Conservation (phyloP, 371 early-diverging fungal genomes). For the Mucor irregularis region DNA sequence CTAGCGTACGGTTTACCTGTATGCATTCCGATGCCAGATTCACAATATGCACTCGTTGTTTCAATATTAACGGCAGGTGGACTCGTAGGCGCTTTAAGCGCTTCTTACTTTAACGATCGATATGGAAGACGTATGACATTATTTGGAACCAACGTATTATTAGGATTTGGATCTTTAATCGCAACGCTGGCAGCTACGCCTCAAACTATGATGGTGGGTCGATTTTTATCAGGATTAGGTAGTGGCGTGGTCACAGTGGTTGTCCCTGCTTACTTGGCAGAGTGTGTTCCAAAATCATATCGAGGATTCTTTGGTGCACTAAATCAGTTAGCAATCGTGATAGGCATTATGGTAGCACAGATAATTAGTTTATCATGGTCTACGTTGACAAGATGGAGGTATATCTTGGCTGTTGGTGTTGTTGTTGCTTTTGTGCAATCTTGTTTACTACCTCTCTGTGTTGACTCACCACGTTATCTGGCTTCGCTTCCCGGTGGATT, state of each 20-base stretch:
- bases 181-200: conserved; percentile 62
- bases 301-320: conserved; percentile 82
- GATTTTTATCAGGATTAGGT: conserved; percentile 86
- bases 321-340: conserved; percentile 84
- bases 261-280: conserved; percentile 85
- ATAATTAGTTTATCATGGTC: conserved; percentile 64
- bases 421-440: conserved; percentile 65
- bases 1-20: conserved; percentile 44
- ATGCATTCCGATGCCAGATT: conserved; percentile 84
- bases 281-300: conserved; percentile 73
- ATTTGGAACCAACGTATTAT: conserved; percentile 62
- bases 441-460: conserved; percentile 65
- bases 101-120: conserved; percentile 67
- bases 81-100: conserved; percentile 77
- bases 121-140: conserved; percentile 77
- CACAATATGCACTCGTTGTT: conserved; percentile 69
- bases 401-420: conserved; percentile 58
- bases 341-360: conserved; percentile 78
- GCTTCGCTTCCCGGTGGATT: conserved; percentile 53
- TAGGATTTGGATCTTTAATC: conserved; percentile 63
- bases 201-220: conserved; percentile 63
- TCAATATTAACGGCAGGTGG: conserved; percentile 81
- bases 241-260: conserved; percentile 82
- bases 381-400: conserved; percentile 63
- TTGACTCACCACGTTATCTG: conserved; percentile 80